Percentiles rank a stretch among this genome's conserved stretches.
These are phyloP conservation scores for Cladophialophora chaetospira DNA, from an alignment of 2,329 filamentous ascomycete species.

Conservation along the genomic window DNA sequence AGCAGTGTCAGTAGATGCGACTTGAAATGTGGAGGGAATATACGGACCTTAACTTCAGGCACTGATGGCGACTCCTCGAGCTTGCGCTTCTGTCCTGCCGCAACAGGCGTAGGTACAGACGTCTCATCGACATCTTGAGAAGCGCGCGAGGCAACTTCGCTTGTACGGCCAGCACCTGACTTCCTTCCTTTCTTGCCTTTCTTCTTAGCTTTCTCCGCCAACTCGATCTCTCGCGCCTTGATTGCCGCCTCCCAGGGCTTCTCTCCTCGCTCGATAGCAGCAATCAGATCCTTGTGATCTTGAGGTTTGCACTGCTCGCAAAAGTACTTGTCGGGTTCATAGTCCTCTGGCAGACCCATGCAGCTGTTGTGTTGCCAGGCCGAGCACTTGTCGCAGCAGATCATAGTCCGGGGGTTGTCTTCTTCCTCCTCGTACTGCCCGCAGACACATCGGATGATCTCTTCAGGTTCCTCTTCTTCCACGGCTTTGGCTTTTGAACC, in stretches of 20 bases:
- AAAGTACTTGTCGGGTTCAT: constrained; percentile 79
- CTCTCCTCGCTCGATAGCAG: constrained; percentile 76
- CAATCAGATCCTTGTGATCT: constrained; percentile 78
- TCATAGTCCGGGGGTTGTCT: constrained; percentile 87
- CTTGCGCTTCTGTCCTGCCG: constrained; percentile 47
- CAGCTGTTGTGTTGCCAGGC: constrained; percentile 99
- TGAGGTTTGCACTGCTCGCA: constrained; percentile 88
- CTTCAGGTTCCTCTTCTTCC: constrained; percentile 59
- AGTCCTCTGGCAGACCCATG: constrained; percentile 79
- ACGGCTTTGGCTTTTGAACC: constrained; percentile 50
- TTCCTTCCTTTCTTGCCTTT: constrained; percentile 62
- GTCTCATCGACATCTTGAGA: constrained; percentile 41
- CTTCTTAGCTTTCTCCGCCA: constrained; percentile 58
- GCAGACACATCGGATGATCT: constrained; percentile 90
- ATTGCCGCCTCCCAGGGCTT: constrained; percentile 79
- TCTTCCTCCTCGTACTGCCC: constrained; percentile 83
- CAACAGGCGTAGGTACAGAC: constrained; percentile 19
- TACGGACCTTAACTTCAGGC: constrained; percentile 29
- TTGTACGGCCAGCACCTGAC: constrained; percentile 64
- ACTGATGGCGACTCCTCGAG: constrained; percentile 42
- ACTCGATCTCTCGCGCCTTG: constrained; percentile 63
- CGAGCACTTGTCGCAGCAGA: constrained; percentile 87
- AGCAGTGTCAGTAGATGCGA: constrained; percentile 33
- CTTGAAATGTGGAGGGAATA: not conserved
- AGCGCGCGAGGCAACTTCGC: constrained; percentile 59